Percentiles rank a stretch among this genome's conserved stretches.
These are phyloP conservation scores for Phytophthora pseudosyringae DNA, from an alignment of 352 stramenopile species.

Conservation along the genomic window DNA sequence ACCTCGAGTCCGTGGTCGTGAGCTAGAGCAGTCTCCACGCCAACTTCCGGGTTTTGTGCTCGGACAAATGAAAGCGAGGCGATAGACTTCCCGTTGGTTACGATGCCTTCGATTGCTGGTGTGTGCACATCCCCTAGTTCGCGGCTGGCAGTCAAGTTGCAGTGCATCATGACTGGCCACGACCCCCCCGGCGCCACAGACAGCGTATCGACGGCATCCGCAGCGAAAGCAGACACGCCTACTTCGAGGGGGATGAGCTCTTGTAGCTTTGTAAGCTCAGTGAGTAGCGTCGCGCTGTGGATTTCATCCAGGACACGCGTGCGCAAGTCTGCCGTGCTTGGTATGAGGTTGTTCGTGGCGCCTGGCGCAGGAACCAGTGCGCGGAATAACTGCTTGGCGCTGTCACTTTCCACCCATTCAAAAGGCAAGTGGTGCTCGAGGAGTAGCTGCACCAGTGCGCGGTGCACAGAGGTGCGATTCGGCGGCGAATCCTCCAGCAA, in stretches of 20 bases:
- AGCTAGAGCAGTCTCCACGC: conserved; percentile 15
- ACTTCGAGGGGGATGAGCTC: conserved; percentile 37
- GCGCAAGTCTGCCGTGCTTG: conserved; percentile 44
- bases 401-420: conserved; percentile 62
- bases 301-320: conserved; percentile 49
- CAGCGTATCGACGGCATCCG: conserved; percentile 8
- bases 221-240: conserved; percentile 14
- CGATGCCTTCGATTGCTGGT: conserved; percentile 40
- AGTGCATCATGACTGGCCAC: conserved; percentile 50
- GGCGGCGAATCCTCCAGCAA: conserved; percentile 1
- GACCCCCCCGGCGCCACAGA: conserved; percentile 9
- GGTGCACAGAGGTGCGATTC: conserved; percentile 32
- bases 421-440: conserved; percentile 75
- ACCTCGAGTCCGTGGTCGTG: conserved; percentile 64
- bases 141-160: conserved; percentile 25
- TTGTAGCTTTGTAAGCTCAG: conserved; percentile 48
- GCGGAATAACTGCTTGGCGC: conserved; percentile 56
- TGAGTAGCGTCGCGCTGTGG: conserved; percentile 37
- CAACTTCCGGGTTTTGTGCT: conserved; percentile 26
- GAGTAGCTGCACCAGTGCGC: conserved; percentile 59
- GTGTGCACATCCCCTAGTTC: conserved; percentile 10
- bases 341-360: conserved; percentile 31
- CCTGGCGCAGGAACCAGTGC: conserved; percentile 26
- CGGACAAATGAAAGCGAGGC: conserved; percentile 44
- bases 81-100: conserved; percentile 47